Conservation (phyloP, 495 filamentous ascomycete genomes). For the Aspergillus campestris region DNA sequence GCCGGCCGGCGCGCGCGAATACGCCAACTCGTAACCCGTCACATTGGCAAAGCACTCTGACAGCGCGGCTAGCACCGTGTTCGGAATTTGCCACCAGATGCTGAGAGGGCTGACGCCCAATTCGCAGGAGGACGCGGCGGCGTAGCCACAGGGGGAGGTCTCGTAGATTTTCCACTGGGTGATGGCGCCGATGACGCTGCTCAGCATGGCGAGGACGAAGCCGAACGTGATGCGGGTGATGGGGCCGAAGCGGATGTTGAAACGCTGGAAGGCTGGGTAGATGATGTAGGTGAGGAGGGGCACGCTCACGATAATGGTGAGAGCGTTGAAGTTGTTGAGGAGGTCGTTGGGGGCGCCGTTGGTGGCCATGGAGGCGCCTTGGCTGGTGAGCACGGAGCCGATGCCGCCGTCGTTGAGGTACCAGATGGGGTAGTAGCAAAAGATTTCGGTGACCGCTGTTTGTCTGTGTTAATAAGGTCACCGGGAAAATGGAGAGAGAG, state of each 20-base stretch:
- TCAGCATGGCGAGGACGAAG: slow-evolving; percentile 47
- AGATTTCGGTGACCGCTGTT: slow-evolving; percentile 42
- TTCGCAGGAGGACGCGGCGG: slow-evolving; percentile 42
- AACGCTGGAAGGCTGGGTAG: slow-evolving; percentile 50
- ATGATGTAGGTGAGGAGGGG: slow-evolving; percentile 55
- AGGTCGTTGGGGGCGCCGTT: slow-evolving; percentile 66
- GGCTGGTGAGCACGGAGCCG: slow-evolving; percentile 36
- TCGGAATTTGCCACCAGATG: slow-evolving; percentile 45
- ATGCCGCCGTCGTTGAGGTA: slow-evolving; percentile 43
- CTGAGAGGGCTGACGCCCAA: slow-evolving; percentile 36
- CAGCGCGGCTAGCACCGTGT: slow-evolving; percentile 50
- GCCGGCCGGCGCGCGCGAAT: slow-evolving; percentile 56
- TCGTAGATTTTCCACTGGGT: slow-evolving; percentile 59
- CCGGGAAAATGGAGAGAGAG: not conserved
- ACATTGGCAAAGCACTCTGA: slow-evolving; percentile 64
- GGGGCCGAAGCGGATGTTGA: slow-evolving; percentile 50
- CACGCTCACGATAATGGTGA: slow-evolving; percentile 56
- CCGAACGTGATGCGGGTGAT: slow-evolving; percentile 61
- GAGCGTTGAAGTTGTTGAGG: slow-evolving; percentile 60
- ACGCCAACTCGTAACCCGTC: slow-evolving; percentile 65
- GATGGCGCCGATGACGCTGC: slow-evolving; percentile 50
- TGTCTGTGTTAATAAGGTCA: not conserved
- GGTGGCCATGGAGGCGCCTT: slow-evolving; percentile 54
- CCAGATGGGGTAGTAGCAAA: slow-evolving; percentile 47
- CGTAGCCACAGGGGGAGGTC: slow-evolving; percentile 40